These are phyloP conservation scores for Eucalyptus erythrocorys DNA, from an alignment of 345 rosid genomes.

Conservation along the genomic window DNA sequence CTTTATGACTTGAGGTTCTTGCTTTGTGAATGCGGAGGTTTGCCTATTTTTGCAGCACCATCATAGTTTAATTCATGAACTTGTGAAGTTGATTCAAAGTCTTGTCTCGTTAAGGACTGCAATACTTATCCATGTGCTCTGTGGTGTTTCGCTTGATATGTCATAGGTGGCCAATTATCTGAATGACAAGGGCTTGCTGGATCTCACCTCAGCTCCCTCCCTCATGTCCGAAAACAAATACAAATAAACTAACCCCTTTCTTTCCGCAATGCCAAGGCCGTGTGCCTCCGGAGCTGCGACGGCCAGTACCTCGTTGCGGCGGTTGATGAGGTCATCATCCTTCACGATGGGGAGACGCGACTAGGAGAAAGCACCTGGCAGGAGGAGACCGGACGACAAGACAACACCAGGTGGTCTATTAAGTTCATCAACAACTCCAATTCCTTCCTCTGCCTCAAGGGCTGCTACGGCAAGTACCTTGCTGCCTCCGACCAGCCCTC, in stretches of 20 bases:
- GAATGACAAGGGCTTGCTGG: constrained; percentile 49
- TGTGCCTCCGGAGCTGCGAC: constrained; percentile 62
- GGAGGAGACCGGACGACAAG: too few relatives aligned
- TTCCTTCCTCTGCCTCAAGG: constrained; percentile 7
- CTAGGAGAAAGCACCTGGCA: too few relatives aligned
- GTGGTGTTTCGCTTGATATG: not conserved
- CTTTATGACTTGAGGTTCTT: too few relatives aligned
- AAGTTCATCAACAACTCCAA: not conserved
- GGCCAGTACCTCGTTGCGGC: constrained; percentile 49
- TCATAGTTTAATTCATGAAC: not conserved
- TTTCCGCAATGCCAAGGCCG: constrained; percentile 28
- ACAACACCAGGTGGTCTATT: constrained; percentile 8
- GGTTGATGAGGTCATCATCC: too few relatives aligned
- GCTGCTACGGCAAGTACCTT: constrained; percentile 18
- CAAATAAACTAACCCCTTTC: not conserved
- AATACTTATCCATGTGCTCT: not conserved
- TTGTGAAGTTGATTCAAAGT: not conserved
- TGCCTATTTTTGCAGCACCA: not conserved
- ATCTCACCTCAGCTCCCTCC: constrained; percentile 10
- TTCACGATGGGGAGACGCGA: too few relatives aligned
- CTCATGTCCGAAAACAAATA: not conserved
- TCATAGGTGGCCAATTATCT: constrained; percentile 64
- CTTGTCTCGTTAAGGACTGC: not conserved
- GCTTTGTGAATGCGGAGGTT: not conserved
- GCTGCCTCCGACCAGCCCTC: constrained; percentile 19